A percentile compares a stretch with the other conserved stretches of the same genome.
phyloP scores from a whole-genome alignment of 495 filamentous ascomycete genomes.

The Penicillium turbatum region DNA sequence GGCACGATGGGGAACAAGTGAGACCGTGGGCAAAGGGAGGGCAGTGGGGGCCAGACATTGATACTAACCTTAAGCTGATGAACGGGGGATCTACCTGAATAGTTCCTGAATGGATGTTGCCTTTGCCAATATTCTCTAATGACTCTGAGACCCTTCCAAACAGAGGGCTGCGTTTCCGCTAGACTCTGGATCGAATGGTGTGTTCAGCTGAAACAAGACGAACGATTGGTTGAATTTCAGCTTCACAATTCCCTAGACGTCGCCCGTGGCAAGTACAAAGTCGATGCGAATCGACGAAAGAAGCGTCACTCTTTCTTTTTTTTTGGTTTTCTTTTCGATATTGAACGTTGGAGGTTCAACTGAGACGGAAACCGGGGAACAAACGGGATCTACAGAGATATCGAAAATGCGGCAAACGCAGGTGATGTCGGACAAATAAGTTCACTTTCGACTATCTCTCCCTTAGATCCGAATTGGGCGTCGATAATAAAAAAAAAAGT shows the following conservation, averaged over 20 bases:
- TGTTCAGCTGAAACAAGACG: conserved; percentile 36
- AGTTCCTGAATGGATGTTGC: conserved; percentile 2
- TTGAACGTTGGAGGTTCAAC: conserved; percentile 6
- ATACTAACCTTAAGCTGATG: conserved; percentile 32
- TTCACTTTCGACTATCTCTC: background rate
- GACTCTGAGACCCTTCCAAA: conserved; percentile 22
- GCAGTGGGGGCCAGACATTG: conserved; percentile 5
- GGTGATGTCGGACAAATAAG: background rate
- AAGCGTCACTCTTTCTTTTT: conserved; percentile 7
- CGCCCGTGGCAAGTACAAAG: conserved; percentile 6
- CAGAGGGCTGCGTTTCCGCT: conserved; percentile 10
- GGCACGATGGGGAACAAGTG: conserved; percentile 35
- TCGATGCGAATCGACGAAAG: background rate
- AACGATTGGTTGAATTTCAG: conserved; percentile 9
- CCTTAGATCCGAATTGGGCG: background rate
- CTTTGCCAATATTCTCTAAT: conserved; percentile 3
- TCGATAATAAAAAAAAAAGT: background rate
- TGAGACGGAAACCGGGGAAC: conserved; percentile 2
- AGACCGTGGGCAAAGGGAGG: conserved; percentile 31
- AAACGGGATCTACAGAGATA: conserved; percentile 10
- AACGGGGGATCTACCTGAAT: conserved; percentile 1
- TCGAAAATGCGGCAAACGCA: conserved; percentile 11
- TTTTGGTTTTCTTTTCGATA: conserved; percentile 11
- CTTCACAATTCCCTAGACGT: background rate
- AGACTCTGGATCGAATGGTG: conserved; percentile 15